Evolutionary conservation across 495 filamentous ascomycete species (phyloP).

Genomic region (Lophiostoma macrostomum): DNA sequence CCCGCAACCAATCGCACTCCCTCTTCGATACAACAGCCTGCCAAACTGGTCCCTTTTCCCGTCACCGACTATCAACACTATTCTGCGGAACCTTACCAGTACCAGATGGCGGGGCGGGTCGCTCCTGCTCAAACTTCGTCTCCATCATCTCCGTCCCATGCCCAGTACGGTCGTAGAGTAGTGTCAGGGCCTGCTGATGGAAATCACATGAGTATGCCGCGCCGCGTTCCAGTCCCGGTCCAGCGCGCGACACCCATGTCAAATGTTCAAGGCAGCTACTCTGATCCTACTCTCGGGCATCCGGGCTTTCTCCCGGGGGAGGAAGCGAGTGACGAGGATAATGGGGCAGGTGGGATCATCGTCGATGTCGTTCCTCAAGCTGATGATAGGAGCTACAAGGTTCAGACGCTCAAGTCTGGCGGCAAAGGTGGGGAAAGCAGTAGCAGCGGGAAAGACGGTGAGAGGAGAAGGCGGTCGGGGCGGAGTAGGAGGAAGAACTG

Average conservation of each 20-base stretch:
- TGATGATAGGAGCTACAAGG: constrained; percentile 25
- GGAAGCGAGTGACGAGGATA: constrained; percentile 29
- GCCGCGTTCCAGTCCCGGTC: constrained; percentile 29
- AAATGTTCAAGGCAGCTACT: constrained; percentile 27
- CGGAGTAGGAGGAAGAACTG: constrained; percentile 11
- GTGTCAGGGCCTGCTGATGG: constrained; percentile 13
- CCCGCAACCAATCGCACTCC: constrained; percentile 28
- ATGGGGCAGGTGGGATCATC: constrained; percentile 33
- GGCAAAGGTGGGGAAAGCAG: constrained; percentile 10
- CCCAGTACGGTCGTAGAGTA: constrained; percentile 20
- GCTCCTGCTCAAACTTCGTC: constrained; percentile 3
- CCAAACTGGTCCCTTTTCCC: constrained; percentile 28
- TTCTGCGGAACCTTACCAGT: constrained; percentile 26
- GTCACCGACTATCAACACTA: constrained; percentile 28
- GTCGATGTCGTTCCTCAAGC: constrained; percentile 33
- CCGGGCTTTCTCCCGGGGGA: constrained; percentile 15
- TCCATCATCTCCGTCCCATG: constrained; percentile 11
- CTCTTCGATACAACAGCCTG: constrained; percentile 28
- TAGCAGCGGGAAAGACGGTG: constrained; percentile 14
- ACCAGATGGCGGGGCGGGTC: constrained; percentile 7
- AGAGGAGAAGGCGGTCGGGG: constrained; percentile 11
- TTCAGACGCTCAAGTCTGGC: constrained; percentile 10
- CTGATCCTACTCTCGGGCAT: constrained; percentile 31
- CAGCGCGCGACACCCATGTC: constrained; percentile 27
- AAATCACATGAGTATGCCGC: constrained; percentile 23